phyloP scores from a whole-genome alignment of 345 rosid species.

The Pseudoturritis turrita region DNA sequence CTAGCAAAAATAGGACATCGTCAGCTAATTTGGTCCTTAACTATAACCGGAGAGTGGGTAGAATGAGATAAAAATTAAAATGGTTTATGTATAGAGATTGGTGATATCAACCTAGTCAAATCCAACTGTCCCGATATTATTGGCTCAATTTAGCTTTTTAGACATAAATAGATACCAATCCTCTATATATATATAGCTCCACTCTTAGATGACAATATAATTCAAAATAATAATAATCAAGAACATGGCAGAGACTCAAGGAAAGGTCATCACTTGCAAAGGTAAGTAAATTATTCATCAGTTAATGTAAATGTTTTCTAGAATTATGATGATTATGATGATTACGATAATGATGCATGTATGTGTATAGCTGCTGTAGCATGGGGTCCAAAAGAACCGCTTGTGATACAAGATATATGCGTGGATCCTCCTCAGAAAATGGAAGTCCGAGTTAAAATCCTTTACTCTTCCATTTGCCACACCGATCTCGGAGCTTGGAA shows the following conservation, averaged over 20 bases:
- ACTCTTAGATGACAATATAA: neutral
- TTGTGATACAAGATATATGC: constrained; percentile 47
- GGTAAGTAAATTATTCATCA: constrained; percentile 13
- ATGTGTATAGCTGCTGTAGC: constrained; percentile 52
- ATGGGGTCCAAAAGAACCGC: constrained; percentile 49
- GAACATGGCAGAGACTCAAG: constrained; percentile 25
- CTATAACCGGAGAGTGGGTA: neutral
- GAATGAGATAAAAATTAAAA: neutral
- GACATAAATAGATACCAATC: neutral
- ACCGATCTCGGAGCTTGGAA: constrained; percentile 60
- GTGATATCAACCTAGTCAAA: neutral
- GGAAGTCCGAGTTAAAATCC: constrained; percentile 63
- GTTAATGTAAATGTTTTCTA: neutral
- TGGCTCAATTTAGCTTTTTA: constrained; percentile 13
- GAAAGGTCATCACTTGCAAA: constrained; percentile 31
- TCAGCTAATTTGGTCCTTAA: neutral
- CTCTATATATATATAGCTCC: neutral
- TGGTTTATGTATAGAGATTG: neutral
- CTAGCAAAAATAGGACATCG: neutral
- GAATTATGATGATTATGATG: neutral
- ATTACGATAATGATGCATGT: neutral
- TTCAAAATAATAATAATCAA: neutral
- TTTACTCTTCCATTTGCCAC: constrained; percentile 64
- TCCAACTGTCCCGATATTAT: constrained; percentile 9
- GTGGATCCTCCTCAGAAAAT: constrained; percentile 59